Evolutionary conservation across 1,284 basidiomycete species (phyloP).

Genomic region (Papiliotrema fonsecae): DNA sequence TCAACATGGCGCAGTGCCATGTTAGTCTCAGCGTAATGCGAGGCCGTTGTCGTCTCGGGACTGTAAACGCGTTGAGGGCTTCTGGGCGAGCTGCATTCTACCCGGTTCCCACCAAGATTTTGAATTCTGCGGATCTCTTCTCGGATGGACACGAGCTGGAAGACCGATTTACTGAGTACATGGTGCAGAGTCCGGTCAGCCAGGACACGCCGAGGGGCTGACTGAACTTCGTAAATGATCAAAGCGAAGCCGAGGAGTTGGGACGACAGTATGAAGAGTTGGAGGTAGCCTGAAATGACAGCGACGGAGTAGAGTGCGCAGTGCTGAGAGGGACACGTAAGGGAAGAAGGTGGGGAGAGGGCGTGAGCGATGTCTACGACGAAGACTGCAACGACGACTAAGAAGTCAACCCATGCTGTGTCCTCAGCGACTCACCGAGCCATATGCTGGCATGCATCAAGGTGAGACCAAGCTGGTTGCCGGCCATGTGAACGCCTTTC

Average conservation of each 20-base stretch:
- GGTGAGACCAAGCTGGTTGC: conserved; percentile 3
- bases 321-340: conserved; percentile 2
- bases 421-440: conserved; percentile 1
- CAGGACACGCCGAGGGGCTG: conserved; percentile 3
- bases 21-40: neutral
- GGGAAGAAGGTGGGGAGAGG: neutral
- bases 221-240: conserved; percentile 8
- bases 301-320: conserved; percentile 1
- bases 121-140: conserved; percentile 2
- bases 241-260: conserved; percentile 5
- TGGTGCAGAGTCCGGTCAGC: conserved; percentile 1
- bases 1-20: neutral
- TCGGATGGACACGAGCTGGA: conserved; percentile 2
- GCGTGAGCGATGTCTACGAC: conserved; percentile 2
- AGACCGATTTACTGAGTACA: conserved; percentile 2
- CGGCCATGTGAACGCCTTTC: conserved; percentile 2
- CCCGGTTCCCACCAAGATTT: neutral
- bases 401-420: neutral
- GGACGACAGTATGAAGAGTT: conserved; percentile 1
- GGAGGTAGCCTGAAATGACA: conserved; percentile 2
- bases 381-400: conserved; percentile 4
- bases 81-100: neutral
- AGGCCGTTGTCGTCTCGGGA: no score
- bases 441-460: conserved; percentile 1
- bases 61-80: no score